phyloP scores from a whole-genome alignment of 257 asterid species.

The Lycium ferocissimum region DNA sequence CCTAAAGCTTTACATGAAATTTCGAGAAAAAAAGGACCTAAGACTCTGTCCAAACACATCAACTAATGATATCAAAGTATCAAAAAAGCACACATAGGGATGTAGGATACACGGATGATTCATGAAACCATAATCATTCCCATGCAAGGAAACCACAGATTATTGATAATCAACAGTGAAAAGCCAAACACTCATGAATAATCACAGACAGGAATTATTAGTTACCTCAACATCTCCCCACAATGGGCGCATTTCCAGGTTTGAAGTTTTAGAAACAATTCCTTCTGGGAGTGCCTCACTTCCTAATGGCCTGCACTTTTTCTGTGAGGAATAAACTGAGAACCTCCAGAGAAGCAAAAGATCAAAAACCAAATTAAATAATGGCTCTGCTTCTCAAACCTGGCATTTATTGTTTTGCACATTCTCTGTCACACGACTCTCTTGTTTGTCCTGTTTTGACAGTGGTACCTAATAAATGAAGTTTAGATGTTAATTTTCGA shows the following conservation, averaged over 20 bases:
- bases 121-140: not conserved
- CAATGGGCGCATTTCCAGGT: constrained; percentile 73
- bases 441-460: constrained; percentile 27
- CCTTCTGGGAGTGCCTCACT: constrained; percentile 81
- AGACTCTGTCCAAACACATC: constrained; percentile 25
- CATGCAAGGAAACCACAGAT: constrained; percentile 8
- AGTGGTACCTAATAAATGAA: constrained; percentile 41
- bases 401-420: constrained; percentile 50
- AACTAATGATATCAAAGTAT: not conserved
- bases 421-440: constrained; percentile 30
- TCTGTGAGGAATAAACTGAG: constrained; percentile 45
- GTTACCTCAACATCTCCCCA: constrained; percentile 53
- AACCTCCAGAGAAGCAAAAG: constrained; percentile 18
- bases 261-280: constrained; percentile 65
- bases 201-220: not conserved
- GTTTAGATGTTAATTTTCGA: constrained; percentile 13
- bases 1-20: not conserved
- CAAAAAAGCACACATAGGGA: not conserved
- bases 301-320: constrained; percentile 67
- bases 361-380: not conserved
- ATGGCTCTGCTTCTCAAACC: constrained; percentile 47
- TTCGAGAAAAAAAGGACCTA: not conserved
- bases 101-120: constrained; percentile 3
- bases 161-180: not conserved
- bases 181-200: not conserved